Conservation (phyloP, 1,284 basidiomycete genomes). For the Cryptococcus sp. region DNA sequence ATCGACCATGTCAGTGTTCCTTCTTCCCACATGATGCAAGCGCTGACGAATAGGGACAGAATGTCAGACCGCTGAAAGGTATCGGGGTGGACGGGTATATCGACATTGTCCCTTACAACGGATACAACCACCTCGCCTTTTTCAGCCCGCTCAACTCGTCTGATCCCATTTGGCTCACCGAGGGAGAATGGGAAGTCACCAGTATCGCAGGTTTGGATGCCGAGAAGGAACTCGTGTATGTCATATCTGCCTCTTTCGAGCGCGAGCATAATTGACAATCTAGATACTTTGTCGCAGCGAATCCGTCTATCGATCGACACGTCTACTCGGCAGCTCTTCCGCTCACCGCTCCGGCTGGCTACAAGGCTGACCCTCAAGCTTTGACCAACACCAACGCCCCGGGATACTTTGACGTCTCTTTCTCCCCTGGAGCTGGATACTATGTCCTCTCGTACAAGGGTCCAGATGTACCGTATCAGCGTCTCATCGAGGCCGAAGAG, state of each 20-base stretch:
- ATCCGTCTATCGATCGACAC: constrained; percentile 75
- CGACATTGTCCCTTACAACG: constrained; percentile 77
- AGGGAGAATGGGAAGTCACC: constrained; percentile 84
- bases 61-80: constrained; percentile 46
- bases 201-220: constrained; percentile 68
- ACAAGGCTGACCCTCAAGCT: constrained; percentile 35
- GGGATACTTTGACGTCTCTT: constrained; percentile 62
- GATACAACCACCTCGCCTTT: constrained; percentile 83
- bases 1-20: constrained; percentile 57
- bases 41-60: constrained; percentile 28
- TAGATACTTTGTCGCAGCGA: constrained; percentile 87
- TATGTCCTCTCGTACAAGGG: constrained; percentile 76
- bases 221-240: constrained; percentile 65
- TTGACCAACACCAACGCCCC: constrained; percentile 63
- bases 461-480: constrained; percentile 81
- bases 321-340: constrained; percentile 71
- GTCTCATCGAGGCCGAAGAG: constrained; percentile 61
- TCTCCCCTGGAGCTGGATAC: constrained; percentile 78
- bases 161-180: constrained; percentile 73
- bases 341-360: constrained; percentile 11
- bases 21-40: no score
- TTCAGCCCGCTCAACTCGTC: constrained; percentile 68
- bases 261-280: constrained; percentile 14
- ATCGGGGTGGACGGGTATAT: constrained; percentile 62
- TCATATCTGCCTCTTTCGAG: constrained; percentile 14